phyloP scores from a whole-genome alignment of 345 rosid genomes.

The Eutrema heterophyllum region DNA sequence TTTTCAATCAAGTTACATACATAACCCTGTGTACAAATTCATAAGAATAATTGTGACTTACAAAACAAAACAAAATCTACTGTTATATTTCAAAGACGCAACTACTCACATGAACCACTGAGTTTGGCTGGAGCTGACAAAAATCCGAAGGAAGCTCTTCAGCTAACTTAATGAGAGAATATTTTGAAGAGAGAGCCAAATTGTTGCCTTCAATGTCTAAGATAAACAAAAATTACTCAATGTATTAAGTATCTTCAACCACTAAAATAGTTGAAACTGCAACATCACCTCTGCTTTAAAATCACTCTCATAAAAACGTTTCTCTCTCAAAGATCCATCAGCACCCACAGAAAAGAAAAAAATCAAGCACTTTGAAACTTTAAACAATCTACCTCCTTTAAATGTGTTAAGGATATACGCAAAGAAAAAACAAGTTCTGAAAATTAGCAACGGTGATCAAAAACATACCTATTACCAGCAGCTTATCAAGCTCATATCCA shows the following conservation, averaged over 20 bases:
- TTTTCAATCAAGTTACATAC: constrained; percentile 79
- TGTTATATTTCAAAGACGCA: constrained; percentile 1
- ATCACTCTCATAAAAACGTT: not conserved
- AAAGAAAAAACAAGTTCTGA: not conserved
- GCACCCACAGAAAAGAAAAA: not conserved
- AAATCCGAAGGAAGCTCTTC: constrained; percentile 71
- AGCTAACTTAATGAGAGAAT: constrained; percentile 59
- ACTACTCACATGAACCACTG: constrained; percentile 67
- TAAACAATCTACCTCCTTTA: not conserved
- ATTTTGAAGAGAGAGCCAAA: constrained; percentile 78
- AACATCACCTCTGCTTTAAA: not conserved
- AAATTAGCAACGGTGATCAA: constrained; percentile 3
- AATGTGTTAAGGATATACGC: not conserved
- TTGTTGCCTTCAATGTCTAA: constrained; percentile 72
- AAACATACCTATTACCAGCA: constrained; percentile 73
- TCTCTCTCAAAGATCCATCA: not conserved
- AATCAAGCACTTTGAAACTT: not conserved
- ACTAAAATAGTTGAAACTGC: not conserved
- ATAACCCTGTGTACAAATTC: constrained; percentile 58
- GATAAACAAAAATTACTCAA: constrained; percentile 11
- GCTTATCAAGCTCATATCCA: constrained; percentile 76
- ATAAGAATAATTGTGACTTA: not conserved
- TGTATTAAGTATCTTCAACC: not conserved
- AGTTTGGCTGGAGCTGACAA: constrained; percentile 51
- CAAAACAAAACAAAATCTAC: not conserved